Percentiles rank a stretch among this genome's conserved stretches.
phyloP scores from a whole-genome alignment of 139 green algal genomes.

The Chlamydomonas eustigma region DNA sequence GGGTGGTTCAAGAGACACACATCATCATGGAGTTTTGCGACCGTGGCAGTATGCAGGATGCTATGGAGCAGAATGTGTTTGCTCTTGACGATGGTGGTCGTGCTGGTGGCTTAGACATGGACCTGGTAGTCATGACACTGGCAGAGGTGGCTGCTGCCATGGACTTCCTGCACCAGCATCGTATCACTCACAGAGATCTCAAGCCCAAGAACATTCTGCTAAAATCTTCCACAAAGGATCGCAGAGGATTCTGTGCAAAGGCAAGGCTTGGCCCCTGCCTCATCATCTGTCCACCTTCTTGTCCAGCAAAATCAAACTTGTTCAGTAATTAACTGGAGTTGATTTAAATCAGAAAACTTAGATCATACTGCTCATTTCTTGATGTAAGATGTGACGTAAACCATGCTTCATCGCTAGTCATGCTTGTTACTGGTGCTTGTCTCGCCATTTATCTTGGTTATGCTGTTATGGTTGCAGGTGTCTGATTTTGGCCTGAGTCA shows the following conservation, averaged over 20 bases:
- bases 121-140: slow-evolving; percentile 39
- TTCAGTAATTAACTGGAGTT: too few species aligned
- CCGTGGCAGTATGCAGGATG: slow-evolving; percentile 47
- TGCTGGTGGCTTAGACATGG: background rate
- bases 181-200: slow-evolving; percentile 66
- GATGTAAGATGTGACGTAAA: too few species aligned
- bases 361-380: too few species aligned
- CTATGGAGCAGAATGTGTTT: slow-evolving; percentile 45
- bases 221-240: slow-evolving; percentile 30
- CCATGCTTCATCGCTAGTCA: too few species aligned
- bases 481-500: slow-evolving; percentile 61
- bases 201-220: slow-evolving; percentile 72
- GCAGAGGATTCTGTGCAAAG: slow-evolving; percentile 46
- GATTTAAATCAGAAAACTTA: too few species aligned
- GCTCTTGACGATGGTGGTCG: background rate
- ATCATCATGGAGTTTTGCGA: slow-evolving; percentile 70
- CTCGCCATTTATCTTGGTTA: too few species aligned
- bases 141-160: slow-evolving; percentile 55
- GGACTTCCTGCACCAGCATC: slow-evolving; percentile 57
- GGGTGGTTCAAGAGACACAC: slow-evolving; percentile 51
- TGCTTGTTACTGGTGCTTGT: too few species aligned
- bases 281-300: too few species aligned
- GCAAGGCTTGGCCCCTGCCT: too few species aligned
- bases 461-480: too few species aligned
- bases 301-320: too few species aligned